phyloP scores from a whole-genome alignment of 1,139 yeast species.

The Lodderomyces elongisporus region DNA sequence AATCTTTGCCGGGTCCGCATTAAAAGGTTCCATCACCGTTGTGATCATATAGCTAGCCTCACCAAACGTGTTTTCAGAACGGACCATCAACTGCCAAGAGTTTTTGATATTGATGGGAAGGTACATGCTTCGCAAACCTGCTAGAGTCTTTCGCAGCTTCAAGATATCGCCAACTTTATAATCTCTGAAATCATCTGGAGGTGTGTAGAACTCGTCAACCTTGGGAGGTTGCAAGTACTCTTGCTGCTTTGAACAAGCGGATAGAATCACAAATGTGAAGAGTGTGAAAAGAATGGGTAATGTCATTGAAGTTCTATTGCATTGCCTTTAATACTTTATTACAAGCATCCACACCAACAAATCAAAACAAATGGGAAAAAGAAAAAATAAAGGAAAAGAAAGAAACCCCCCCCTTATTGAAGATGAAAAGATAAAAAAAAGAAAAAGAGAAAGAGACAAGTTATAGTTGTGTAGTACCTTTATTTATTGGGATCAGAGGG shows the following conservation, averaged over 20 bases:
- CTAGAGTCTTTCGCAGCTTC: constrained; percentile 13
- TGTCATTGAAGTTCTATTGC: neutral
- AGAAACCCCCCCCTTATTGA: too few relatives aligned
- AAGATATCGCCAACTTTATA: constrained; percentile 19
- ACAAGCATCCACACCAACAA: neutral
- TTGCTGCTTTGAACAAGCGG: too few relatives aligned
- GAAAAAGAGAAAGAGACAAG: too few relatives aligned
- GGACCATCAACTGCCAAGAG: constrained; percentile 29
- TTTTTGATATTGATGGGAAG: constrained; percentile 15
- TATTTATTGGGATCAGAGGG: too few relatives aligned
- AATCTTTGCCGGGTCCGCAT: constrained; percentile 24
- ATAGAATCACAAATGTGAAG: too few relatives aligned
- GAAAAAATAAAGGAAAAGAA: too few relatives aligned
- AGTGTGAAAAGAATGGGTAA: neutral
- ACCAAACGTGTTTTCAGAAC: constrained; percentile 31
- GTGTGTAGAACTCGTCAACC: constrained; percentile 19
- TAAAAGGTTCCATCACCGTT: constrained; percentile 28
- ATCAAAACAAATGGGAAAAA: too few relatives aligned
- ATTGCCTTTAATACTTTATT: neutral
- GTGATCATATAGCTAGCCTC: constrained; percentile 27
- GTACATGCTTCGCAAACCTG: constrained; percentile 13
- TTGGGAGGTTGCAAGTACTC: neutral
- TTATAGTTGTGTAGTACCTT: too few relatives aligned
- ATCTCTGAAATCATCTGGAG: constrained; percentile 18
- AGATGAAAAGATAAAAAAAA: too few relatives aligned